These are phyloP conservation scores for Komagataella phaffii DNA, from an alignment of 805 yeast genomes.

Conservation along the genomic window DNA sequence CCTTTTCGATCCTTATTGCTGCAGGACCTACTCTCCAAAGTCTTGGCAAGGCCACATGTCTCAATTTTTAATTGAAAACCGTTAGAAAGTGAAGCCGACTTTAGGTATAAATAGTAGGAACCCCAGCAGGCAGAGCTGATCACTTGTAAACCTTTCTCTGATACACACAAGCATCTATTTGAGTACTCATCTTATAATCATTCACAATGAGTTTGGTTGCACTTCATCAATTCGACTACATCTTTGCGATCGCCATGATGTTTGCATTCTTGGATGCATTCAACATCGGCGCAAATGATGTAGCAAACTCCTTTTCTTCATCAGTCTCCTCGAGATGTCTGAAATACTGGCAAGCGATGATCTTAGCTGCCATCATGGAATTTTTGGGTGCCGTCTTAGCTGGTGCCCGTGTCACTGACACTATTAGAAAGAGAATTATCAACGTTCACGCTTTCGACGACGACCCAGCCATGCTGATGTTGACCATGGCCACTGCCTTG, in stretches of 20 bases:
- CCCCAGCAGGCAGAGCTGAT: not conserved
- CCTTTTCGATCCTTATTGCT: not conserved
- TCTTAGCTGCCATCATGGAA: slow-evolving; percentile 57
- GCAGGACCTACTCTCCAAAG: not conserved
- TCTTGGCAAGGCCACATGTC: not conserved
- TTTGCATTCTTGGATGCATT: slow-evolving; percentile 71
- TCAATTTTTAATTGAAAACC: not conserved
- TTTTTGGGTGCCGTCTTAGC: slow-evolving; percentile 64
- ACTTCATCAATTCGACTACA: slow-evolving; percentile 48
- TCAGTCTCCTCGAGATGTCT: slow-evolving; percentile 58
- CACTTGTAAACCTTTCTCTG: not conserved
- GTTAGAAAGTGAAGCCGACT: not conserved
- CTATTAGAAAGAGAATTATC: slow-evolving; percentile 54
- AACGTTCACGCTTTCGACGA: slow-evolving; percentile 31
- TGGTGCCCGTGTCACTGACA: slow-evolving; percentile 63
- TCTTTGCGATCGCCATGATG: slow-evolving; percentile 55
- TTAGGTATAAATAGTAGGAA: not conserved
- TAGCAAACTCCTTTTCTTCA: slow-evolving; percentile 70
- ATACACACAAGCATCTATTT: not conserved
- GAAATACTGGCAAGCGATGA: slow-evolving; percentile 65
- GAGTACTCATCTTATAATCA: not conserved
- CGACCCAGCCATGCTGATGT: slow-evolving; percentile 61
- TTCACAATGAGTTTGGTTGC: slow-evolving; percentile 4
- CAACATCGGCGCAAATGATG: slow-evolving; percentile 76
- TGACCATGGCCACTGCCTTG: slow-evolving; percentile 63